These are phyloP conservation scores for Leishmania gerbilli DNA, from an alignment of 208 protist genomes.

Conservation along the genomic window DNA sequence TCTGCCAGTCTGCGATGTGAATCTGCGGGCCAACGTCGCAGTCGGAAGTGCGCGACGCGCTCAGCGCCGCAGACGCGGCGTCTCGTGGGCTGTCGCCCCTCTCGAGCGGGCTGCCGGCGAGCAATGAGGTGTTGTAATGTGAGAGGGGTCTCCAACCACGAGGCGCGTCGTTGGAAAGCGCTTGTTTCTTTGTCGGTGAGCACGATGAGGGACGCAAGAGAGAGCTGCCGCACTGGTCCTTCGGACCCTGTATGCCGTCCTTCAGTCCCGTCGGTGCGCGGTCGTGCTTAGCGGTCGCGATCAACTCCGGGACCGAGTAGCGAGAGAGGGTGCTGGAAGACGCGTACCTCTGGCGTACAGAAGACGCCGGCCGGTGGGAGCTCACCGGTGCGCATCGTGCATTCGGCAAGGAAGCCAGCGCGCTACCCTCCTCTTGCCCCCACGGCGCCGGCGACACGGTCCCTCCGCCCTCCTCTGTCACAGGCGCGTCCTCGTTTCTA, in stretches of 20 bases:
- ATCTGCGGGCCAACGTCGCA: background rate
- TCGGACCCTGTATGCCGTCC: background rate
- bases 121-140: background rate
- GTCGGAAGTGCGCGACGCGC: background rate
- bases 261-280: background rate
- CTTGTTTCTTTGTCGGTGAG: background rate
- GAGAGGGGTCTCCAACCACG: no score
- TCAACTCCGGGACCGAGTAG: background rate
- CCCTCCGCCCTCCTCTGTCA: background rate
- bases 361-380: background rate
- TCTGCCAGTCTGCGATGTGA: constrained; percentile 9
- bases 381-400: background rate
- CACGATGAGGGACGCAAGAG: background rate
- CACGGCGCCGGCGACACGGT: background rate
- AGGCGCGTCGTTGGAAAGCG: background rate
- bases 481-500: background rate
- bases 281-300: background rate
- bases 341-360: background rate
- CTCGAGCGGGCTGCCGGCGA: background rate
- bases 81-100: background rate
- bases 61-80: background rate
- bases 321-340: background rate
- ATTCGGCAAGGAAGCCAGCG: background rate
- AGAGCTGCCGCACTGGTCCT: background rate
- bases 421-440: background rate